These are phyloP conservation scores for Fusarium pseudonygamai DNA, from an alignment of 2,329 filamentous ascomycete genomes.

Conservation along the genomic window DNA sequence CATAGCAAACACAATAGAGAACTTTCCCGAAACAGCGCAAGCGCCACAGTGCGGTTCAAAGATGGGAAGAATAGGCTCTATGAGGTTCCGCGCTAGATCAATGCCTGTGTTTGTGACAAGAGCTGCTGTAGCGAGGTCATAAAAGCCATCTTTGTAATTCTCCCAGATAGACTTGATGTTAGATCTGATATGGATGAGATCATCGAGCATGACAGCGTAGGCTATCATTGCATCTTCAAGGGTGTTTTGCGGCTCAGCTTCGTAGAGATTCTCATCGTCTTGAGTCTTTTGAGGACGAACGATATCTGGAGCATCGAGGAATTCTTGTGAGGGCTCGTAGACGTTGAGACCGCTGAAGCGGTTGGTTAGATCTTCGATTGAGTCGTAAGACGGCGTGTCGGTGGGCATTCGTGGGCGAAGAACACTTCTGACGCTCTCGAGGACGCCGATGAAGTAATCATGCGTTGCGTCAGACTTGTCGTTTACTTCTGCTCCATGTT, in stretches of 20 bases:
- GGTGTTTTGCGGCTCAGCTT: slow-evolving; percentile 42
- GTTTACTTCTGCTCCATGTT: neutral
- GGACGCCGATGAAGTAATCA: slow-evolving; percentile 15
- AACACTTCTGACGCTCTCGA: slow-evolving; percentile 48
- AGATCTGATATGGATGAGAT: slow-evolving; percentile 13
- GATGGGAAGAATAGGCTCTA: neutral
- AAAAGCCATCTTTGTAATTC: neutral
- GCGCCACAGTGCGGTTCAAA: neutral
- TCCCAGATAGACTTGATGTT: neutral
- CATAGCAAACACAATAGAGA: neutral
- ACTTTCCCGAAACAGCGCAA: neutral
- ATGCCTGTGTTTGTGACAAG: neutral
- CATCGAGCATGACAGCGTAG: slow-evolving; percentile 41
- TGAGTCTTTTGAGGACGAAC: neutral
- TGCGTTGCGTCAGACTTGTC: neutral
- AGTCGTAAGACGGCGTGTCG: slow-evolving; percentile 26
- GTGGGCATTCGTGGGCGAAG: slow-evolving; percentile 38
- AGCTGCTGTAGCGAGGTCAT: neutral
- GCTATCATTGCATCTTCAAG: slow-evolving; percentile 44
- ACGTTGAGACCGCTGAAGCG: neutral
- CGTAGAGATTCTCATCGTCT: slow-evolving; percentile 37
- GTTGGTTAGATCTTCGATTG: neutral
- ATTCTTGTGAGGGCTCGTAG: neutral
- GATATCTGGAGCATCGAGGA: neutral
- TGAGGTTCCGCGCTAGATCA: neutral